A percentile compares a stretch with the other conserved stretches of the same genome.
Evolutionary conservation across 441 rosid species (phyloP).

Genomic region (Euphorbia schlechtendalii): DNA sequence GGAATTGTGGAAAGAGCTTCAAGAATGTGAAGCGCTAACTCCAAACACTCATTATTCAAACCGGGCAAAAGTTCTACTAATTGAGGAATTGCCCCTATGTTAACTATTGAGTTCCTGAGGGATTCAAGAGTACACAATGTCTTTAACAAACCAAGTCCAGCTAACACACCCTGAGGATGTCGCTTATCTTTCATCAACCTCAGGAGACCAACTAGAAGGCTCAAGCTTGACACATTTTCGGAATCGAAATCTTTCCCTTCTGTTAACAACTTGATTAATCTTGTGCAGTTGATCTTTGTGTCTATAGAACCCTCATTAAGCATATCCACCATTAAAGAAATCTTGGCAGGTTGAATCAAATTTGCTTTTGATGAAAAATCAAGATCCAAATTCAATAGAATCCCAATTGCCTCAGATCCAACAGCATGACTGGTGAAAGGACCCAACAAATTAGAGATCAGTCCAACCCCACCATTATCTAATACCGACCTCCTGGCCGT

Average conservation of each 20-base stretch:
- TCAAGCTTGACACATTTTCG: slow-evolving; percentile 51
- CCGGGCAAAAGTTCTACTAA: slow-evolving; percentile 54
- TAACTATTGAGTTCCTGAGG: slow-evolving; percentile 46
- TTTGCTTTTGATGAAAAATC: slow-evolving; percentile 42
- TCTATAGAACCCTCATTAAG: slow-evolving; percentile 73
- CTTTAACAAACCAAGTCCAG: slow-evolving; percentile 56
- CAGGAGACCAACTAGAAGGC: slow-evolving; percentile 66
- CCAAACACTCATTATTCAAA: slow-evolving; percentile 53
- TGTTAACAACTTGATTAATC: slow-evolving; percentile 45
- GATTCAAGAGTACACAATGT: slow-evolving; percentile 43
- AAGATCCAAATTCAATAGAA: slow-evolving; percentile 62
- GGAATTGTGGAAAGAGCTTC: slow-evolving; percentile 49
- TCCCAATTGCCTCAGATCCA: slow-evolving; percentile 72
- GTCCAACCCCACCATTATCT: slow-evolving; percentile 44
- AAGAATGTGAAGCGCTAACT: slow-evolving; percentile 53
- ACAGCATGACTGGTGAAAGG: slow-evolving; percentile 76
- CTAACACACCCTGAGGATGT: slow-evolving; percentile 45
- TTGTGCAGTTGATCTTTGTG: slow-evolving; percentile 65
- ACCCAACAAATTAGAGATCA: slow-evolving; percentile 54
- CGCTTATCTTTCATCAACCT: slow-evolving; percentile 67
- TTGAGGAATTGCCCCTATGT: slow-evolving; percentile 62
- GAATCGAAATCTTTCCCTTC: slow-evolving; percentile 53
- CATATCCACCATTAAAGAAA: slow-evolving; percentile 72
- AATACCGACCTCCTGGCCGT: slow-evolving; percentile 59
- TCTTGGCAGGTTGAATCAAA: slow-evolving; percentile 66